A percentile compares a stretch with the other conserved stretches of the same genome.
Evolutionary conservation across 202 grass and related monocot species (phyloP).

Genomic region (Brachypodium distachyon): DNA sequence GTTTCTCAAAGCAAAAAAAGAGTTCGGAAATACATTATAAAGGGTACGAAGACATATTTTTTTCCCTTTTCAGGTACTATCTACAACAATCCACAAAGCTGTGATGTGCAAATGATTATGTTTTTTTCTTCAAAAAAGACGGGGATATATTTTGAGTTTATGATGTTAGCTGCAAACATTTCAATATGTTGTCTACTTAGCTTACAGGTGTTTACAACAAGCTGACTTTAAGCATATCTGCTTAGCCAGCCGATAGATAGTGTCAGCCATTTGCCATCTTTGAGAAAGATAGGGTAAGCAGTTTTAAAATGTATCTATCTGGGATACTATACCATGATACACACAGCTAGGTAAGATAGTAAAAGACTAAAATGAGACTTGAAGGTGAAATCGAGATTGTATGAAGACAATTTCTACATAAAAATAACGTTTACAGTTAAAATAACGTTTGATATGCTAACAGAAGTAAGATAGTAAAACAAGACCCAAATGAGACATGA

Average conservation of each 20-base stretch:
- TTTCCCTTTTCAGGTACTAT: not conserved
- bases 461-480: not conserved
- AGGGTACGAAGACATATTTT: not conserved
- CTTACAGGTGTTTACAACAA: not conserved
- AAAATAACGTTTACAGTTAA: not conserved
- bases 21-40: not conserved
- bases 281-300: not conserved
- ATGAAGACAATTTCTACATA: not conserved
- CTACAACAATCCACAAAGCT: not conserved
- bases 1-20: not conserved
- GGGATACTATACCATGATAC: not conserved
- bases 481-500: not conserved
- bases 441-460: not conserved
- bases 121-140: not conserved
- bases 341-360: not conserved
- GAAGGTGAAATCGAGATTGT: not conserved
- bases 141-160: not conserved
- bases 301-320: constrained; percentile 1
- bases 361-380: not conserved
- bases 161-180: not conserved
- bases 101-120: not conserved
- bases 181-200: not conserved
- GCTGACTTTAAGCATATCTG: not conserved
- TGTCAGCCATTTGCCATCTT: not conserved
- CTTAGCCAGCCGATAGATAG: not conserved